Percentiles rank a stretch among this genome's conserved stretches.
Conservation (phyloP, 352 stramenopile species). For the Pseudoperonospora humuli region DNA sequence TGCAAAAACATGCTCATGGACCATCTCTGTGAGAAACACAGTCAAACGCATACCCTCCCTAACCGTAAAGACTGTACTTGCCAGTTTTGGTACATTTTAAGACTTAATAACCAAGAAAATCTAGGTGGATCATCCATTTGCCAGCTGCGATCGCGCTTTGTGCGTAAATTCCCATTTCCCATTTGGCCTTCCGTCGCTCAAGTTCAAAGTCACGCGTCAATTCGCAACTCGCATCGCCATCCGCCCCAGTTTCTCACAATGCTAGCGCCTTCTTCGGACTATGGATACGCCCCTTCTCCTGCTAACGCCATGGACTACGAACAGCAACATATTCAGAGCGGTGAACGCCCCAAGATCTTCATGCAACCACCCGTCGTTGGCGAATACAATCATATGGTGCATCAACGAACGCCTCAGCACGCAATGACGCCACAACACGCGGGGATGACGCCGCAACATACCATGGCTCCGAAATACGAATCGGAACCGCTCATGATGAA, state of each 20-base stretch:
- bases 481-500: conserved; percentile 61
- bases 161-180: conserved; percentile 27
- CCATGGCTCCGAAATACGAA: conserved; percentile 31
- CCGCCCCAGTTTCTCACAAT: conserved; percentile 8
- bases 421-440: conserved; percentile 39
- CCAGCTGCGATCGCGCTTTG: conserved; percentile 6
- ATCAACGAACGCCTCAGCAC: conserved; percentile 39
- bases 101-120: too few relatives aligned
- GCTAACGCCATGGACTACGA: conserved; percentile 26
- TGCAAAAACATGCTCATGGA: too few relatives aligned
- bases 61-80: too few relatives aligned
- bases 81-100: too few relatives aligned
- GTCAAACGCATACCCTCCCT: too few relatives aligned
- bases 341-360: conserved; percentile 59
- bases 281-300: conserved; percentile 36
- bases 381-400: conserved; percentile 43
- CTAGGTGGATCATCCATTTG: conserved; percentile 1
- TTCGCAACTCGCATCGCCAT: background rate
- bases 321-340: conserved; percentile 34
- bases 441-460: conserved; percentile 31
- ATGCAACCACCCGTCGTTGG: conserved; percentile 25
- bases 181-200: conserved; percentile 12
- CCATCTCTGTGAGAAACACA: too few relatives aligned
- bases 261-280: conserved; percentile 34
- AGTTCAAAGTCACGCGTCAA: background rate